Evolutionary conservation across 148 eudicot species (phyloP).

Genomic region (Euryodendron excelsum): DNA sequence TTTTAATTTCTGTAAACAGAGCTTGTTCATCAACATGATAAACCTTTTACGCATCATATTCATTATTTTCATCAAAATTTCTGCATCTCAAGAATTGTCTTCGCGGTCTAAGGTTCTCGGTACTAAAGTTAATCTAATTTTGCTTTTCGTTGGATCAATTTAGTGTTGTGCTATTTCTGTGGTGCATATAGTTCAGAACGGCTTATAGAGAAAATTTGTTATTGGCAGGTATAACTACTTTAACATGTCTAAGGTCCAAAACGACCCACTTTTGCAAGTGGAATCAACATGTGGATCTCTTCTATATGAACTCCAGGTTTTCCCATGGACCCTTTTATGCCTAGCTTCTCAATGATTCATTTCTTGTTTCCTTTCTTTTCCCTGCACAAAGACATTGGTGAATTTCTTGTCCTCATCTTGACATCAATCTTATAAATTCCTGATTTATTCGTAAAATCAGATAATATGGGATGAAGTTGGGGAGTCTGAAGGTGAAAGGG

Average conservation of each 20-base stretch:
- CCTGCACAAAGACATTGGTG: not conserved
- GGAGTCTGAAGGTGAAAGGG: conserved; percentile 46
- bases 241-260: conserved; percentile 31
- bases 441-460: conserved; percentile 22
- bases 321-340: not conserved
- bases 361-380: not conserved
- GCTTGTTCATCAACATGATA: not conserved
- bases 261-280: conserved; percentile 35
- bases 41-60: not conserved
- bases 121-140: not conserved
- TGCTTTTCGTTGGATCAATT: not conserved
- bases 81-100: not conserved
- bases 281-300: conserved; percentile 55
- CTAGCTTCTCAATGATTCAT: not conserved
- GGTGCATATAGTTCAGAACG: not conserved
- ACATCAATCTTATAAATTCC: not conserved
- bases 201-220: not conserved
- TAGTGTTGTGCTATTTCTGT: not conserved
- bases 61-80: not conserved
- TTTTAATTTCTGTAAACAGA: not conserved
- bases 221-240: conserved; percentile 17
- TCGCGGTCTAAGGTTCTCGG: not conserved
- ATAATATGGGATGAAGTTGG: conserved; percentile 74
- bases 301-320: conserved; percentile 58
- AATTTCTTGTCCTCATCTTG: not conserved